A percentile compares a stretch with the other conserved stretches of the same genome.
phyloP scores from a whole-genome alignment of 768 basidiomycete genomes.

The Russula emetica region DNA sequence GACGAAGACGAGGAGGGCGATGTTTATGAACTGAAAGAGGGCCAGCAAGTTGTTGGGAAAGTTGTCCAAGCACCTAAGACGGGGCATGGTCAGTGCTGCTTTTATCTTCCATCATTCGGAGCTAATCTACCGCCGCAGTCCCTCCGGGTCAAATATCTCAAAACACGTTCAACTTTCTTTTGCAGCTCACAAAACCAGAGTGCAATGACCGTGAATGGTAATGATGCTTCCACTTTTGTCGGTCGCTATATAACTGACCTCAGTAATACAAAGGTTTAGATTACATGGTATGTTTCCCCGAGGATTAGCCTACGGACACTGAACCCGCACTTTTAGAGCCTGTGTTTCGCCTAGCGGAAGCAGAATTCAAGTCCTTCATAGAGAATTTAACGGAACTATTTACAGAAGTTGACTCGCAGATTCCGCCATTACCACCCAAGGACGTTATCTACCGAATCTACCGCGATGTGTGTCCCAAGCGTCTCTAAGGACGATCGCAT shows the following conservation, averaged over 20 bases:
- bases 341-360: constrained; percentile 75
- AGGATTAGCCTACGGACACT: not conserved
- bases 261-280: constrained; percentile 61
- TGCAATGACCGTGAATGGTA: constrained; percentile 86
- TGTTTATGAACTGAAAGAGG: constrained; percentile 48
- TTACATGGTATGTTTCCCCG: constrained; percentile 51
- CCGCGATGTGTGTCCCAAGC: constrained; percentile 59
- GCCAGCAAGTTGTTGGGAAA: constrained; percentile 65
- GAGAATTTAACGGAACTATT: constrained; percentile 64
- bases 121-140: constrained; percentile 40
- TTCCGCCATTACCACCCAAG: constrained; percentile 85
- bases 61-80: constrained; percentile 79
- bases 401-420: constrained; percentile 69
- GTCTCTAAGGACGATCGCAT: not conserved
- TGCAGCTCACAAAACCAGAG: constrained; percentile 61
- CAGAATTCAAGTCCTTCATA: constrained; percentile 86
- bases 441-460: constrained; percentile 92
- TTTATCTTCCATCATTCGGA: not conserved
- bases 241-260: not conserved
- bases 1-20: constrained; percentile 43
- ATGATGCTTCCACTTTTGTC: constrained; percentile 21
- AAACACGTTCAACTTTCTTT: constrained; percentile 79
- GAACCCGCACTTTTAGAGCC: constrained; percentile 47
- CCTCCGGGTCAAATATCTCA: constrained; percentile 82
- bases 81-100: constrained; percentile 57